A percentile compares a stretch with the other conserved stretches of the same genome.
Conservation (phyloP, 2,329 filamentous ascomycete species). For the Aureobasidium melanogenum region DNA sequence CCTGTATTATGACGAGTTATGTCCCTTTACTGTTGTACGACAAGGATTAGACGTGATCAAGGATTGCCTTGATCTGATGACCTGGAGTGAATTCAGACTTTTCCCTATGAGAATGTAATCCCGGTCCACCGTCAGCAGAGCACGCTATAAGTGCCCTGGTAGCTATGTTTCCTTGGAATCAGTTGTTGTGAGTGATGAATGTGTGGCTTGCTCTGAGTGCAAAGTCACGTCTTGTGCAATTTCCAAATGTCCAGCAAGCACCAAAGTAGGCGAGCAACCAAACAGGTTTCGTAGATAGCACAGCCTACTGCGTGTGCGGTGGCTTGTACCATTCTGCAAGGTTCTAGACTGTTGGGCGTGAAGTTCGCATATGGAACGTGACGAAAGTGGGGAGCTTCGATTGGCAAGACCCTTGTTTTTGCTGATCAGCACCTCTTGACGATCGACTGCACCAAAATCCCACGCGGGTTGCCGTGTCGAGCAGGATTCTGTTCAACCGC, state of each 20-base stretch:
- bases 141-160: background rate
- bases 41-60: background rate
- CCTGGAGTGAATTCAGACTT: background rate
- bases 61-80: background rate
- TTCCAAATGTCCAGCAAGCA: background rate
- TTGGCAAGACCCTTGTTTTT: background rate
- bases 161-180: background rate
- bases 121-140: background rate
- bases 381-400: slow-evolving; percentile 4
- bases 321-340: background rate
- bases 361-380: background rate
- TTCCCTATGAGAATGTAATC: background rate
- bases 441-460: background rate
- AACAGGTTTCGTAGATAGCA: background rate
- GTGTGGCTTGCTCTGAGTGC: background rate
- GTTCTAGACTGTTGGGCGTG: background rate
- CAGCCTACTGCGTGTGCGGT: background rate
- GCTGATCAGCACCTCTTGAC: background rate
- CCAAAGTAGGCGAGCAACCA: background rate
- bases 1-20: background rate
- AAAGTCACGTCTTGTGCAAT: background rate
- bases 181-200: background rate
- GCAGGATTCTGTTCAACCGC: background rate
- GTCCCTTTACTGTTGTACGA: background rate
- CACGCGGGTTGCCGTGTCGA: background rate